Conservation (phyloP, 768 basidiomycete species). For the Phlebiopsis gigantea region DNA sequence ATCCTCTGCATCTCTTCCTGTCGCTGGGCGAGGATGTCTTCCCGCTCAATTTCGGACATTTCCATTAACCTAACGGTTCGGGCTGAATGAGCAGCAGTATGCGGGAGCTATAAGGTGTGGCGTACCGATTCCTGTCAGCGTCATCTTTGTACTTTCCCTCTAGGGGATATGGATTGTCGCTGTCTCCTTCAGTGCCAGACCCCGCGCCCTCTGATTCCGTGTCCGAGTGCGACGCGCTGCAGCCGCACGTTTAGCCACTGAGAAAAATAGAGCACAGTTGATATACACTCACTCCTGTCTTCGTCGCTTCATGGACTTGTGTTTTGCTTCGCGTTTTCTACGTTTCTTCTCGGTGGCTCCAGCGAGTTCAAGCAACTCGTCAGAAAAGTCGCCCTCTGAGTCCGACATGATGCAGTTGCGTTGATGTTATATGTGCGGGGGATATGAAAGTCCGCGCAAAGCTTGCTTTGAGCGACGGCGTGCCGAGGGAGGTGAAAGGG, state of each 20-base stretch:
- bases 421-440: conserved; percentile 1
- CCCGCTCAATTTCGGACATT: conserved; percentile 86
- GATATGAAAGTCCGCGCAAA: not conserved
- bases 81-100: not conserved
- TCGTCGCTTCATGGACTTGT: conserved; percentile 55
- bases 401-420: conserved; percentile 37
- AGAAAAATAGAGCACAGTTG: no score
- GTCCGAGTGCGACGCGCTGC: conserved; percentile 9
- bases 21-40: conserved; percentile 77
- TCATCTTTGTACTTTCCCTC: conserved; percentile 91
- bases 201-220: conserved; percentile 46
- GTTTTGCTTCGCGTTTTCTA: conserved; percentile 46
- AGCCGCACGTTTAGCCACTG: not conserved
- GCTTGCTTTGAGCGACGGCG: not conserved
- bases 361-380: conserved; percentile 79
- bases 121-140: conserved; percentile 73
- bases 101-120: conserved; percentile 3
- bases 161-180: conserved; percentile 74
- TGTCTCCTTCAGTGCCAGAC: conserved; percentile 59
- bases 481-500: not conserved
- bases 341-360: conserved; percentile 66
- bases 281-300: conserved; percentile 60
- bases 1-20: conserved; percentile 75
- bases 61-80: conserved; percentile 57
- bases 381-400: conserved; percentile 47